A percentile compares a stretch with the other conserved stretches of the same genome.
Evolutionary conservation across 2,329 filamentous ascomycete species (phyloP).

Genomic region (Chaetothyriales sp.): DNA sequence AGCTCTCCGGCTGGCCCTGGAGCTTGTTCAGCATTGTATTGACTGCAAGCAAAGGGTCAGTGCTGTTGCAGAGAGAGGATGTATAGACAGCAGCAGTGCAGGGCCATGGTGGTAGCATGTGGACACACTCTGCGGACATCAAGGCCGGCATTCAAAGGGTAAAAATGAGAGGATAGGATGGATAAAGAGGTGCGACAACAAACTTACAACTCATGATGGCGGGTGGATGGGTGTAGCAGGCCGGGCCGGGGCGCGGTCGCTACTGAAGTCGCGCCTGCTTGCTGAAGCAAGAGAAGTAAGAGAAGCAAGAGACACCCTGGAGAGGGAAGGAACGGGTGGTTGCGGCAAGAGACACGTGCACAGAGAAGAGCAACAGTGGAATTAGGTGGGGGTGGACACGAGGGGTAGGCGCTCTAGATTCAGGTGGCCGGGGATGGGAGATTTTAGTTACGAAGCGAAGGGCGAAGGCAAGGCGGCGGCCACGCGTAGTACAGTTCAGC

Average conservation of each 20-base stretch:
- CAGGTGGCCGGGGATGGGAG: no score
- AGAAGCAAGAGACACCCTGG: not conserved
- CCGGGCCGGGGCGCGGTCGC: not conserved
- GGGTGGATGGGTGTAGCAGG: slow-evolving; percentile 2
- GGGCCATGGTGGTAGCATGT: not conserved
- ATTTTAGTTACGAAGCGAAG: no score
- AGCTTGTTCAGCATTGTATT: slow-evolving; percentile 87
- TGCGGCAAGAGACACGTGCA: not conserved
- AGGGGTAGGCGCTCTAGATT: no score
- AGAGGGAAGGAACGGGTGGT: not conserved
- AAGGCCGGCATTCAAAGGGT: not conserved
- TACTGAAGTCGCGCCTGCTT: not conserved
- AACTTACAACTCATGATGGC: slow-evolving; percentile 14
- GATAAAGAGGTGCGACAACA: not conserved
- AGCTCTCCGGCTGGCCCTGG: slow-evolving; percentile 90
- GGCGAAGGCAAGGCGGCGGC: no score
- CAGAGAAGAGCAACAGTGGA: no score
- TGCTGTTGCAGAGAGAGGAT: not conserved
- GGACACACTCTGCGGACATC: not conserved
- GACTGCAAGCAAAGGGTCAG: slow-evolving; percentile 39
- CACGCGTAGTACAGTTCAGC: no score
- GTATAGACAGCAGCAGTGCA: not conserved
- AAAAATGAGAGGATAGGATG: not conserved
- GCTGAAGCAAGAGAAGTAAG: not conserved
- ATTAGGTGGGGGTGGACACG: no score